Base-by-base conservation (phyloP, 495 filamentous ascomycete species). In the Neurospora sp. region DNA sequence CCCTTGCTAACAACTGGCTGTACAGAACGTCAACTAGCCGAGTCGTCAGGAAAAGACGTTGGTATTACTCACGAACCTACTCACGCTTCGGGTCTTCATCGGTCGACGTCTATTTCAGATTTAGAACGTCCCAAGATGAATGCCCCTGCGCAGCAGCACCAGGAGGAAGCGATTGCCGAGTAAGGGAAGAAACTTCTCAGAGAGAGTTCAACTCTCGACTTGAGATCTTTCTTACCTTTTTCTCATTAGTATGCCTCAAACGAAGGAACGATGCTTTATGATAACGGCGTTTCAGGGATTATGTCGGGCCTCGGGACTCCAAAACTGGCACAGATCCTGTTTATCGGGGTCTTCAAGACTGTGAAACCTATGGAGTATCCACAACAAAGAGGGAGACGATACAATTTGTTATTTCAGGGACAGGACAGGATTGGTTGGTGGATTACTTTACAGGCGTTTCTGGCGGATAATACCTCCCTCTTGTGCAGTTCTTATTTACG, bases 51-150 rank as follows among this genome's bases (percentile, higher is more conserved):
- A 5, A 74, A 66, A 18, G 54, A 66, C 14, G 54, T 42, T 4
- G 38, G 14, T 1, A 71, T 18, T 11, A 74, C 16, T 16, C 70
- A 37, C 18, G 66, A 71, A 66, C 54, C 54, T 66, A 66, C 27
- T 71, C 72, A 71, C 66, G 70, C 66, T 20, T 74, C 72, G 31
- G 40, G 49, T 27, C 35, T 74, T 41, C 41, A 71, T 39, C 66
- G 44, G 12, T 70, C 62, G 16, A 74, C 72, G n/a, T 74, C 72
- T 20, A 44, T 71, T 11, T 71, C 72, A 16, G 72, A 74, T 35
- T 14, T 66, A 66, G 54, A 66, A 35, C 54, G 54, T 18, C 54
- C 54, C 54, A 35, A 66, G 23, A 66, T 66, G 54, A 66, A 31
- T 66, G 23, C 7, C 27, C 7, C 54, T 66, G 23, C 27, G 5